Evolutionary conservation across 2,329 filamentous ascomycete species (phyloP).

Genomic region (Aspergillus niger): DNA sequence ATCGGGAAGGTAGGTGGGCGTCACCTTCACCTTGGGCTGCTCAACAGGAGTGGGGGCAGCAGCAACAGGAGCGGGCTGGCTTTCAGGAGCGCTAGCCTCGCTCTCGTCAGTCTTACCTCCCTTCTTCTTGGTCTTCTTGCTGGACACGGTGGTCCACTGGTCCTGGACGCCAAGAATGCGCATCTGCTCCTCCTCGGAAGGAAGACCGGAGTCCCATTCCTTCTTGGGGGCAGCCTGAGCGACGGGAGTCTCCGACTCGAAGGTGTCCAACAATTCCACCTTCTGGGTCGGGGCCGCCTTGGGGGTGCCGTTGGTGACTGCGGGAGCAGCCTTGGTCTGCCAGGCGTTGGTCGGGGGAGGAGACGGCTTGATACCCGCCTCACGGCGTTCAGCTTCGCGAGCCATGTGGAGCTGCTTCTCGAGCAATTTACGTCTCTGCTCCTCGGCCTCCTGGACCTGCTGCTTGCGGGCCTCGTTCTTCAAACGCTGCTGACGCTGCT

Average conservation of each 20-base stretch:
- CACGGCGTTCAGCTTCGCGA: slow-evolving; percentile 81
- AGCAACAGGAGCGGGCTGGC: slow-evolving; percentile 26
- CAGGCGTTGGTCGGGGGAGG: slow-evolving; percentile 54
- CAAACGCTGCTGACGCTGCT: slow-evolving; percentile 88
- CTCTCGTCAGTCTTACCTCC: slow-evolving; percentile 45
- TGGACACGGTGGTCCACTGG: slow-evolving; percentile 63
- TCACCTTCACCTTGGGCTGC: slow-evolving; percentile 37
- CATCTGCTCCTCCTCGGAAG: slow-evolving; percentile 64
- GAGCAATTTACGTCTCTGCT: slow-evolving; percentile 70
- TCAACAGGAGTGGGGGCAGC: slow-evolving; percentile 30
- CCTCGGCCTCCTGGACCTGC: slow-evolving; percentile 74
- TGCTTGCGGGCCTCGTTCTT: slow-evolving; percentile 82
- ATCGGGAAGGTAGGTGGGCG: slow-evolving; percentile 38
- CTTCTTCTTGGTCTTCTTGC: slow-evolving; percentile 59
- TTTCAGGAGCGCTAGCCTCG: slow-evolving; percentile 46
- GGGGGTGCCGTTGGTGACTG: slow-evolving; percentile 27
- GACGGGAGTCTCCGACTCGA: slow-evolving; percentile 32
- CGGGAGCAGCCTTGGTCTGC: slow-evolving; percentile 45
- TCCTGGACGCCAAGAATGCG: slow-evolving; percentile 52
- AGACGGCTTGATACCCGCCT: slow-evolving; percentile 54
- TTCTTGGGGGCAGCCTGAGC: slow-evolving; percentile 24
- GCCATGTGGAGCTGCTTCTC: slow-evolving; percentile 84
- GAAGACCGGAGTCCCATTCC: slow-evolving; percentile 52
- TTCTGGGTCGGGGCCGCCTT: slow-evolving; percentile 23
- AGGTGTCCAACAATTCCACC: slow-evolving; percentile 46